Evolutionary conservation across 768 basidiomycete genomes (phyloP).

Genomic region (Xerocomus potaroensis): DNA sequence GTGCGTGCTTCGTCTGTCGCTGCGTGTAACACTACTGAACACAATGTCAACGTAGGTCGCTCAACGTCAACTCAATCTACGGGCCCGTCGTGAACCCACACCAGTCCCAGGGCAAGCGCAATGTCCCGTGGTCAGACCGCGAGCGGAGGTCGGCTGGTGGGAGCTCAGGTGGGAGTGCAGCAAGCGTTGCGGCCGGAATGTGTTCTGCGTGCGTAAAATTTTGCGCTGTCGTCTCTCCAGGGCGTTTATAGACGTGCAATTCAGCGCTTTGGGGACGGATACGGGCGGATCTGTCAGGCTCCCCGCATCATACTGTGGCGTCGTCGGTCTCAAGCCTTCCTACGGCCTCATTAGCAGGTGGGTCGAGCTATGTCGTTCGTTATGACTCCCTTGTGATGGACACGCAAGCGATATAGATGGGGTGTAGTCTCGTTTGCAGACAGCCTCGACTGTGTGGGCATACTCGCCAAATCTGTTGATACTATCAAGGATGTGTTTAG

Average conservation of each 20-base stretch:
- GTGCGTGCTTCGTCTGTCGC: constrained; percentile 43
- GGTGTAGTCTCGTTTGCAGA: constrained; percentile 93
- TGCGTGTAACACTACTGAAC: no score
- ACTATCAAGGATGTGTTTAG: constrained; percentile 57
- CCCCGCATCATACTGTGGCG: constrained; percentile 91
- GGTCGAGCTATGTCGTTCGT: constrained; percentile 12
- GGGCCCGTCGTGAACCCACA: constrained; percentile 81
- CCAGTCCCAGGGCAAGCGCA: constrained; percentile 20
- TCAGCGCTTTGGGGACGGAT: constrained; percentile 82
- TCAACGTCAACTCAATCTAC: constrained; percentile 69
- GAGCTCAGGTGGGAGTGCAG: constrained; percentile 93
- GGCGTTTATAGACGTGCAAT: constrained; percentile 1
- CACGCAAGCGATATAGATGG: constrained; percentile 48
- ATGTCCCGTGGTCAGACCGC: constrained; percentile 22
- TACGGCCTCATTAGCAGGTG: constrained; percentile 89
- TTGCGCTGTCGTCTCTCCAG: neutral
- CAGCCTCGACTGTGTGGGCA: constrained; percentile 90
- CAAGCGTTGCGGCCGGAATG: constrained; percentile 82
- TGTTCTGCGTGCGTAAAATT: constrained; percentile 68
- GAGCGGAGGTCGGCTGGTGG: constrained; percentile 76
- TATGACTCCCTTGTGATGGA: neutral
- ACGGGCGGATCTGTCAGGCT: constrained; percentile 93
- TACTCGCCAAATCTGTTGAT: constrained; percentile 57
- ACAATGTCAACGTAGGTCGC: constrained; percentile 48
- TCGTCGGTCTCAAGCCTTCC: constrained; percentile 91